Base-by-base conservation (phyloP, 192 early-diverging fungal genomes). In the Coemansia guatemalensis region DNA sequence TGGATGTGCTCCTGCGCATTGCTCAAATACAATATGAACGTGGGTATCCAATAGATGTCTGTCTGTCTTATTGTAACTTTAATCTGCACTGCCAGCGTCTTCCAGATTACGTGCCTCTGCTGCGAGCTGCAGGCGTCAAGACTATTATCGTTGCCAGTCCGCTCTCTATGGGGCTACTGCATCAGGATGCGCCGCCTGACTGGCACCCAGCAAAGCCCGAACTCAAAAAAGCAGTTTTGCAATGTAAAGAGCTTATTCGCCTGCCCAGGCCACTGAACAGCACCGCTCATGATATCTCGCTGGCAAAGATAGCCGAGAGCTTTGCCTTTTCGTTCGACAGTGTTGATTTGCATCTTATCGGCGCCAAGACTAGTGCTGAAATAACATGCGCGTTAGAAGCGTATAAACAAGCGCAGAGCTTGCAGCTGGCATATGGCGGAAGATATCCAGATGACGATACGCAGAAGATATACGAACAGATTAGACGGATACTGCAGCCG, bases 61-160 rank as follows among this genome's bases (percentile, higher is more conserved):
- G 89, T 44, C 62, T 90, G 6, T 86, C 88, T 6, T 92, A 92
- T 47, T 88, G 87, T 68, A 87, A 89, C 64, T 87, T 87, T 35
- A 88, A 84, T 27, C 68, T 92, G 44, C 87, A 90, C 50, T 88
- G 86, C 62, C 87, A 84, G 20, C 54, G 50, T 8, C 67, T 92
- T 5, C 53, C 62, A 0, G 75, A 83, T 4, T 88, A 85, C 53
- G 65, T 83, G 20, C 76, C 78, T 5, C 58, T 67, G 29, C 84
- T 90, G 50, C 82, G 81, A 17, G 68, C 51, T 17, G 74, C 70
- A 12, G 88, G 86, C 25, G 85, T 92, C 20, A 51, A 69, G 22
- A 83, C 80, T 8, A 33, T 92, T 35, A 79, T 88, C 47, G 87
- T 85, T 30, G 90, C 88, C 11, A 88, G 86, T n/a, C 90, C 90